Evolutionary conservation across 1,284 basidiomycete genomes (phyloP), one percentile per base, ranked within the genome.

Genomic region (Mycosarcoma maydis): DNA sequence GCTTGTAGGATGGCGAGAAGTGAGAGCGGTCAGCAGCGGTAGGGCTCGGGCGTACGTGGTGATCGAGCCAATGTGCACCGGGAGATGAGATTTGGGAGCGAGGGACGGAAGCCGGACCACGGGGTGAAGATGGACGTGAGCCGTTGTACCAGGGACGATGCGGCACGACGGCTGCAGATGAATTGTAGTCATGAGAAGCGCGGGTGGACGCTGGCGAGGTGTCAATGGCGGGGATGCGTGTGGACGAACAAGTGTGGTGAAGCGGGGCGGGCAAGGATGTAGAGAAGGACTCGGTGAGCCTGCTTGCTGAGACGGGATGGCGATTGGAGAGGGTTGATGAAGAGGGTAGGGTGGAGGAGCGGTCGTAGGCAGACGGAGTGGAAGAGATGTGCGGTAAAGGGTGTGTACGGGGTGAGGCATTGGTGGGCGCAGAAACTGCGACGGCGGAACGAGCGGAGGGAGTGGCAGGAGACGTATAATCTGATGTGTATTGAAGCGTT

Each of bases 271-370:
- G n/a, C 19, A 6, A 23, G 14, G 49, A 14, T n/a, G n/a, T n/a
- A n/a, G n/a, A n/a, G n/a, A n/a, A n/a, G 11, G 53, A 30, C 14
- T 64, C 50, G 9, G 61, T 41, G 36, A 49, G 37, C 19, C 61
- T 48, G 23, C 61, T 64, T 1, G 61, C 61, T 19, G 61, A 64
- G 17, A 57, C 46, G 6, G 61, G 61, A 50, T 57, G 61, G 22
- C 61, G 54, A 22, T 50, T 52, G 1, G 54, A 44, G 2, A 57
- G 34, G 19, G 27, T 23, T 11, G 48, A 41, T 23, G 50, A 37
- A 5, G 51, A 36, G 16, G 49, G 49, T 10, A 53, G 40, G 10
- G 48, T 32, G 6, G 54, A 48, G 26, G n/a, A 14, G 6, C 42
- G 40, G 20, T 64, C 50, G 24, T 45, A 45, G 3, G 33, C 29